Evolutionary conservation across 345 rosid genomes (phyloP).

Genomic region (Sonneratia caseolaris): DNA sequence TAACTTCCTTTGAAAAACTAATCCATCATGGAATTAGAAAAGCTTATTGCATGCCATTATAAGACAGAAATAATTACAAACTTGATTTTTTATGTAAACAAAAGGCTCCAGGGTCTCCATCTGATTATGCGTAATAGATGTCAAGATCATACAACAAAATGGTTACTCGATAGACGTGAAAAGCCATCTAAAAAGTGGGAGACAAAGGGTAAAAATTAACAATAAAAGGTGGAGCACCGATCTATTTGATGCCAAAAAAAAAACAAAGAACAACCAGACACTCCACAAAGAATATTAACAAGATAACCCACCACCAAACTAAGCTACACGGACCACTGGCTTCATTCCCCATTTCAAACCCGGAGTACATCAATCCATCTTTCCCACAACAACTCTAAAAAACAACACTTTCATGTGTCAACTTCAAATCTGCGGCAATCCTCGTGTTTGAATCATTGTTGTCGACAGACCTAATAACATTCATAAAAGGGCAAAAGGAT

Average conservation of each 20-base stretch:
- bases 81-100: not conserved
- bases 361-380: not conserved
- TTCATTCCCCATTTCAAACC: conserved; percentile 4
- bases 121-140: not conserved
- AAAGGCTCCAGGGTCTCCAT: not conserved
- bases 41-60: not conserved
- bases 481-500: not conserved
- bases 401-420: not conserved
- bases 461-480: not conserved
- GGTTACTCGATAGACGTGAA: not conserved
- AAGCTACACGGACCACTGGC: conserved; percentile 9
- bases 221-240: not conserved
- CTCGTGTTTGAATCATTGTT: not conserved
- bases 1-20: not conserved
- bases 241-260: not conserved
- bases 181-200: not conserved
- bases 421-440: not conserved
- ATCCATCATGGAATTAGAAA: not conserved
- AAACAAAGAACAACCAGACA: not conserved
- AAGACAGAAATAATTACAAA: not conserved
- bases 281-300: conserved; percentile 5
- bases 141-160: not conserved
- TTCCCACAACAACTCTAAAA: not conserved
- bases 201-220: no score
- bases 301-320: not conserved